These are phyloP conservation scores for Penicillium cataractarum DNA, from an alignment of 495 filamentous ascomycete species.

Conservation along the genomic window DNA sequence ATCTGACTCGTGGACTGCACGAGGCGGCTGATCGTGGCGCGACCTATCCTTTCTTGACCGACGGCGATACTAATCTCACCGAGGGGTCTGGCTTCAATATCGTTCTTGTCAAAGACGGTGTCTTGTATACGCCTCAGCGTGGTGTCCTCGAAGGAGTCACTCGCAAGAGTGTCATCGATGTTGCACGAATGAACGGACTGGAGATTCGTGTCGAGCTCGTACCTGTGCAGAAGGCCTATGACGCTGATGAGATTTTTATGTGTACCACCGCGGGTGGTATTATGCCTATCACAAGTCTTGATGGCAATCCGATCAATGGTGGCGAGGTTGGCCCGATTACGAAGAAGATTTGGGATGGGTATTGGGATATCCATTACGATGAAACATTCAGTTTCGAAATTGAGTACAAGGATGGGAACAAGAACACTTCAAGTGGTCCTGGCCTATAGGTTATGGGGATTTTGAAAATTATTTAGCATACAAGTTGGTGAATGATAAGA, in stretches of 20 bases:
- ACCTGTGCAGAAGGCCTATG: neutral
- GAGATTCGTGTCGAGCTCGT: slow-evolving; percentile 23
- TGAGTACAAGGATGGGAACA: neutral
- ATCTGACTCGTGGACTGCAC: slow-evolving; percentile 38
- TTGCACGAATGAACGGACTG: slow-evolving; percentile 25
- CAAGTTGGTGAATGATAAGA: too few relatives aligned
- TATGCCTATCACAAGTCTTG: neutral
- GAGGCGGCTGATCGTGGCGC: slow-evolving; percentile 36
- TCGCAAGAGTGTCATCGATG: slow-evolving; percentile 38
- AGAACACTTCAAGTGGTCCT: neutral
- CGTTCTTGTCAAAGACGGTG: slow-evolving; percentile 33
- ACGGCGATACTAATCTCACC: slow-evolving; percentile 40
- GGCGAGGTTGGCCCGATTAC: neutral
- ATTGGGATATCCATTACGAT: neutral
- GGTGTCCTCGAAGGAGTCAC: slow-evolving; percentile 40
- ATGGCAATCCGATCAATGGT: neutral
- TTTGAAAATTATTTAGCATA: too few relatives aligned
- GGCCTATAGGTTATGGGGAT: neutral
- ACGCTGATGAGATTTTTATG: neutral
- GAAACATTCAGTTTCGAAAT: neutral
- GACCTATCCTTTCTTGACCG: slow-evolving; percentile 42
- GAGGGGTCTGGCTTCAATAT: slow-evolving; percentile 41
- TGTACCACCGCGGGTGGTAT: neutral
- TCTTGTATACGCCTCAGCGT: slow-evolving; percentile 36
- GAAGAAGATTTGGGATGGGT: neutral